Conservation (phyloP, 208 protist species). For the Borovskyia barvae region DNA sequence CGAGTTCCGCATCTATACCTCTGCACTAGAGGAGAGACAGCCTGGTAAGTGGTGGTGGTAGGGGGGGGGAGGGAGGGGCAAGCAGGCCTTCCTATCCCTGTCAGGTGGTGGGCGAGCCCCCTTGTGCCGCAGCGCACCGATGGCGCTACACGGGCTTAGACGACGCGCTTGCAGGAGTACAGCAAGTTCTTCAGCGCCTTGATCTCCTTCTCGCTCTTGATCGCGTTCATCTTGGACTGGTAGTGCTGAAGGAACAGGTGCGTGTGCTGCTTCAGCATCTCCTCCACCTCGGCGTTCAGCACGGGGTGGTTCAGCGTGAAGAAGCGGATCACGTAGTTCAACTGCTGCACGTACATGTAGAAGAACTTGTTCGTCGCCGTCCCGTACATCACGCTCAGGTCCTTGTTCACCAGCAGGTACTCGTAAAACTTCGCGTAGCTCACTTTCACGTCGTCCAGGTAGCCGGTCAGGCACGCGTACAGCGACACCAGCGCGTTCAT, state of each 20-base stretch:
- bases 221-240: slow-evolving; percentile 87
- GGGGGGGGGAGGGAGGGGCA: no score
- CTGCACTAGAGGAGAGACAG: no score
- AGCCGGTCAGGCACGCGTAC: slow-evolving; percentile 80
- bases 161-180: slow-evolving; percentile 87
- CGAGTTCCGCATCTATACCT: no score
- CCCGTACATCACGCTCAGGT: slow-evolving; percentile 83
- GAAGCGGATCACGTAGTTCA: slow-evolving; percentile 83
- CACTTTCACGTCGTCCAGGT: slow-evolving; percentile 86
- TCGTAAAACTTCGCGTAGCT: slow-evolving; percentile 90
- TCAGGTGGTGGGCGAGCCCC: no score
- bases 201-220: slow-evolving; percentile 87
- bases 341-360: slow-evolving; percentile 84
- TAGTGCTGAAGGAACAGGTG: slow-evolving; percentile 82
- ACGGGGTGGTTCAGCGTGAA: slow-evolving; percentile 79
- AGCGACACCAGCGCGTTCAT: slow-evolving; percentile 80
- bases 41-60: no score
- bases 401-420: slow-evolving; percentile 85
- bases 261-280: slow-evolving; percentile 86
- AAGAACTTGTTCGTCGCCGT: slow-evolving; percentile 87
- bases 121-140: no score
- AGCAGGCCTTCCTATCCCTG: no score
- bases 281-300: slow-evolving; percentile 72
- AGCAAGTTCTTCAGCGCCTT: slow-evolving; percentile 88
- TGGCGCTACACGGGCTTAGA: no score